A percentile compares a stretch with the other conserved stretches of the same genome.
Evolutionary conservation across 2,329 filamentous ascomycete species (phyloP).

Genomic region (Penicillium sp.): DNA sequence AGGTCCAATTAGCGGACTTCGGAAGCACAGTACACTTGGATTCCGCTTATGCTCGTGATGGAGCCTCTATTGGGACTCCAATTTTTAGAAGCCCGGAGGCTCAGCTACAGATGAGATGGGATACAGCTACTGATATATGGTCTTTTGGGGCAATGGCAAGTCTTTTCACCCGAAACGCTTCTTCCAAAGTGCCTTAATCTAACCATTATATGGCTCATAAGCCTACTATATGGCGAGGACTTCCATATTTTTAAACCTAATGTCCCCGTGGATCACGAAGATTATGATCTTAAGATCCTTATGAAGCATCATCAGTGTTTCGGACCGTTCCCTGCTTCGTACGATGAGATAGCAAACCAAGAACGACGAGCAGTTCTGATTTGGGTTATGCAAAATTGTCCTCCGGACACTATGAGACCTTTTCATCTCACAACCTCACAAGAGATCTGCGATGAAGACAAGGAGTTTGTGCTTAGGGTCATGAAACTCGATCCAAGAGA

Average conservation of each 20-base stretch:
- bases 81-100: conserved; percentile 25
- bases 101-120: conserved; percentile 21
- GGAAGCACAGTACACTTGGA: conserved; percentile 15
- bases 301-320: conserved; percentile 21
- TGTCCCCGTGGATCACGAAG: conserved; percentile 17
- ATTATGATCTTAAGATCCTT: conserved; percentile 24
- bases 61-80: conserved; percentile 17
- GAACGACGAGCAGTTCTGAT: conserved; percentile 10
- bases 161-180: neutral
- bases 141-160: conserved; percentile 21
- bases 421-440: conserved; percentile 13
- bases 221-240: conserved; percentile 17
- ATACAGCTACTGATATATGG: conserved; percentile 27
- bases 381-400: conserved; percentile 17
- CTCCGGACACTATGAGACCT: conserved; percentile 13
- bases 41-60: conserved; percentile 13
- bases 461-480: conserved; percentile 38
- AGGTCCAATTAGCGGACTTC: conserved; percentile 23
- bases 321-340: conserved; percentile 20
- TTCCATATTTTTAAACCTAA: conserved; percentile 23
- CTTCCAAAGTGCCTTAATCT: neutral
- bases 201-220: conserved; percentile 16
- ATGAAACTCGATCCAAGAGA: conserved; percentile 45
- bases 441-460: conserved; percentile 31
- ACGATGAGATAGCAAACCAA: conserved; percentile 18